Conservation (phyloP, 371 early-diverging fungal species). For the Circinella minor region DNA sequence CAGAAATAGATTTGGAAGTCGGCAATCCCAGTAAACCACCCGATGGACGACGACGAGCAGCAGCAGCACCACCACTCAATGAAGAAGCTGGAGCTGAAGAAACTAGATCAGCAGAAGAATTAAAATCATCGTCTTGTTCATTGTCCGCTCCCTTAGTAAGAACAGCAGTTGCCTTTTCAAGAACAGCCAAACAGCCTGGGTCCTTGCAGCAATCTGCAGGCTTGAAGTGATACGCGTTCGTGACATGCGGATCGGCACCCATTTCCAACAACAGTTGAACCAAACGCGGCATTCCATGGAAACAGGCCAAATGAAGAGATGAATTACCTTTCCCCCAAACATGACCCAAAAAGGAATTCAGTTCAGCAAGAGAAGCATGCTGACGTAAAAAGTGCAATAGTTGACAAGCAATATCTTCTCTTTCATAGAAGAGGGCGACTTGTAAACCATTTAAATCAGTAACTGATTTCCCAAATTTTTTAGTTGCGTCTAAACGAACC, state of each 20-base stretch:
- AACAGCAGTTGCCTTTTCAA: slow-evolving; percentile 3
- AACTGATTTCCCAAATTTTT: slow-evolving; percentile 22
- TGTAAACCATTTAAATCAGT: slow-evolving; percentile 27
- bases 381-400: slow-evolving; percentile 16
- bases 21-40: neutral
- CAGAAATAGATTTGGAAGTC: neutral
- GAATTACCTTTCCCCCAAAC: slow-evolving; percentile 75
- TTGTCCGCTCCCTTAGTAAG: no score
- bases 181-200: slow-evolving; percentile 12
- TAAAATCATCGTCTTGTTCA: no score
- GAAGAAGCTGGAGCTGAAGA: neutral
- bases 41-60: neutral
- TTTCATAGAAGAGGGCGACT: slow-evolving; percentile 22
- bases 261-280: slow-evolving; percentile 64
- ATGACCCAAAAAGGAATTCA: slow-evolving; percentile 59
- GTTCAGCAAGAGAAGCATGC: slow-evolving; percentile 16
- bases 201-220: slow-evolving; percentile 79
- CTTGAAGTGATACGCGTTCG: slow-evolving; percentile 64
- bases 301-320: slow-evolving; percentile 71
- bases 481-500: slow-evolving; percentile 9
- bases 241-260: slow-evolving; percentile 63
- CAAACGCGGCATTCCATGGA: slow-evolving; percentile 71
- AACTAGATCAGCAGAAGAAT: neutral
- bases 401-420: slow-evolving; percentile 20
- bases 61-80: neutral